phyloP scores from a whole-genome alignment of 2,329 filamentous ascomycete genomes.

The Metarhizium guizhouense region DNA sequence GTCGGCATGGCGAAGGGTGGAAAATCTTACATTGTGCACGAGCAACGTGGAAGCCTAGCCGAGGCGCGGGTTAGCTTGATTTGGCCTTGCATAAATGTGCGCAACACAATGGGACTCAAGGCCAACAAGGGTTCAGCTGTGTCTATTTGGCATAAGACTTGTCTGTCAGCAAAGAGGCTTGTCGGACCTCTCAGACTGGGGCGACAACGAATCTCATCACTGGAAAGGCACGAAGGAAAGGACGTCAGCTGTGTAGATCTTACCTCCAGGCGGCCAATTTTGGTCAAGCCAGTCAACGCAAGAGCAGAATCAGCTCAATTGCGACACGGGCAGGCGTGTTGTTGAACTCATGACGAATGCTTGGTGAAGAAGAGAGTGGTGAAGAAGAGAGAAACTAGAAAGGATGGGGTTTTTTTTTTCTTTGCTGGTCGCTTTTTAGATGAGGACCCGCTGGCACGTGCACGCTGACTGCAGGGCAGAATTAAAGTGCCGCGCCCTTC shows the following conservation, averaged over 20 bases:
- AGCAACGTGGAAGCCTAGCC: background rate
- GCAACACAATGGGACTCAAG: background rate
- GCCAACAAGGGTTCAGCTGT: slow-evolving; percentile 27
- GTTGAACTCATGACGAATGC: background rate
- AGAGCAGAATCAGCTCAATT: background rate
- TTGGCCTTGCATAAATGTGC: background rate
- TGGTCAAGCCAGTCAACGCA: background rate
- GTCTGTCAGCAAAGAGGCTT: slow-evolving; percentile 41
- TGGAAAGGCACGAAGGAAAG: background rate
- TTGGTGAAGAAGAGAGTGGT: background rate
- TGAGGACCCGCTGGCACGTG: background rate
- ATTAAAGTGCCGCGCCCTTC: too few species aligned
- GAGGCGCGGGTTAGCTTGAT: slow-evolving; percentile 3
- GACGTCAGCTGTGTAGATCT: background rate
- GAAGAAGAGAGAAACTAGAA: background rate
- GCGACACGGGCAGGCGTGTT: background rate
- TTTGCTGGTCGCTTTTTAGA: background rate
- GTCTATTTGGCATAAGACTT: slow-evolving; percentile 51
- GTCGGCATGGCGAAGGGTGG: background rate
- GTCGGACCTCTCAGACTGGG: slow-evolving; percentile 40
- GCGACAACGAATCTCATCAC: slow-evolving; percentile 41
- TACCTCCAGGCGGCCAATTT: background rate
- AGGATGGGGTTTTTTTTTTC: background rate
- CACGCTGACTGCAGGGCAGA: background rate
- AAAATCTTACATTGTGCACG: background rate